Evolutionary conservation across 2,329 filamentous ascomycete genomes (phyloP).

Genomic region (Colletotrichum euphorbiae): DNA sequence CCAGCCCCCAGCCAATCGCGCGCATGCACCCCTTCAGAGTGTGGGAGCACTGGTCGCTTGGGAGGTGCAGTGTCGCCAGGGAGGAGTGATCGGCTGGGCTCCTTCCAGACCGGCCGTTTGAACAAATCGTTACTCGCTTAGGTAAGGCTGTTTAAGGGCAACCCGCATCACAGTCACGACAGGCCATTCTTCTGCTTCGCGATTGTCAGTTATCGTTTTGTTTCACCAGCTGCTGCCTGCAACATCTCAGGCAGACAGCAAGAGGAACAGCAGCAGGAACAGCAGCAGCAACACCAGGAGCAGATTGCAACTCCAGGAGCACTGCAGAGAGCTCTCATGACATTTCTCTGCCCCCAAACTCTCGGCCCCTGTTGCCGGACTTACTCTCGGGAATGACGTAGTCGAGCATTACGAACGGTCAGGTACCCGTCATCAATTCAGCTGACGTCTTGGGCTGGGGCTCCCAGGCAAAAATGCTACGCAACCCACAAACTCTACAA

Average conservation of each 20-base stretch:
- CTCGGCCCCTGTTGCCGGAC: constrained; percentile 26
- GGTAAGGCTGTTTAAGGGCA: too few species aligned
- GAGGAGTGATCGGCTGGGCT: not conserved
- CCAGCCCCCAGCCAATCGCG: constrained; percentile 24
- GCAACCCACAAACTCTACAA: constrained; percentile 11
- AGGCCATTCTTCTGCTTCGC: too few species aligned
- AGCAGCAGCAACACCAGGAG: too few species aligned
- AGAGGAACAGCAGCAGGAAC: too few species aligned
- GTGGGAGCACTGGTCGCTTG: constrained; percentile 17
- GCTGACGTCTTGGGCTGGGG: constrained; percentile 26
- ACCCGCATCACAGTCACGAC: too few species aligned
- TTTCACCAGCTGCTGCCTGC: too few species aligned
- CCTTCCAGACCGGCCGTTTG: too few species aligned
- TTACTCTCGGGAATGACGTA: constrained; percentile 35
- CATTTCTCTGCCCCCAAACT: constrained; percentile 20
- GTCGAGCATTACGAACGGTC: constrained; percentile 32
- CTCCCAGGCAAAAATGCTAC: not conserved
- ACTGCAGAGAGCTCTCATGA: not conserved
- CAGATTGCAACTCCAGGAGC: not conserved
- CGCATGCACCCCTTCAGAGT: not conserved
- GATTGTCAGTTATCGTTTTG: too few species aligned
- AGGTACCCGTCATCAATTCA: constrained; percentile 36
- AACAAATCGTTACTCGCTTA: too few species aligned
- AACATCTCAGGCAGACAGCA: too few species aligned
- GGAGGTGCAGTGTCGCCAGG: not conserved